These are phyloP conservation scores for Clonostachys rhizophaga DNA, from an alignment of 2,329 filamentous ascomycete genomes.

Conservation along the genomic window DNA sequence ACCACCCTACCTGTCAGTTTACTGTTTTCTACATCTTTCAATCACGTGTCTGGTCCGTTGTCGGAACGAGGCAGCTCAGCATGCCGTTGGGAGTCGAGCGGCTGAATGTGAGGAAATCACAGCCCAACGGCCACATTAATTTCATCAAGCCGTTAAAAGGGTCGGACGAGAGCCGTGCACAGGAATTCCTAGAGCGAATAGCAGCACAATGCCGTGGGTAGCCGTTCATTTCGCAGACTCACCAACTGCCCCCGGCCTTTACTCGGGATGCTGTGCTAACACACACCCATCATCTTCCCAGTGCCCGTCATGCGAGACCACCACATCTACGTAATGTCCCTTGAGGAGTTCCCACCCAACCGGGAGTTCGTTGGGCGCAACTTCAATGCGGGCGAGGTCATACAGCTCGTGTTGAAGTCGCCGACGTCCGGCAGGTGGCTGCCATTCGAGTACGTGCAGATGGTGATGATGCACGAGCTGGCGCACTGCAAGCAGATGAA, in stretches of 20 bases:
- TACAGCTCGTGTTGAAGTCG: slow-evolving; percentile 77
- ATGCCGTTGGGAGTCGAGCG: slow-evolving; percentile 80
- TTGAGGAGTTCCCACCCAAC: slow-evolving; percentile 82
- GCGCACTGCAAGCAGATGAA: slow-evolving; percentile 93
- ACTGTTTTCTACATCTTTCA: too few relatives aligned
- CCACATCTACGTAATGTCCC: slow-evolving; percentile 58
- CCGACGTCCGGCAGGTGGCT: slow-evolving; percentile 64
- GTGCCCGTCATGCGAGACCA: slow-evolving; percentile 67
- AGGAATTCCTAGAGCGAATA: slow-evolving; percentile 70
- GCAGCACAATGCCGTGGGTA: slow-evolving; percentile 70
- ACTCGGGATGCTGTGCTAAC: not conserved
- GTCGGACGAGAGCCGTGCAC: slow-evolving; percentile 54
- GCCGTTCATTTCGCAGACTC: not conserved
- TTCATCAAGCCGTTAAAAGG: slow-evolving; percentile 80
- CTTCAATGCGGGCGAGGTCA: slow-evolving; percentile 84
- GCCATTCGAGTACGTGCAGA: slow-evolving; percentile 78
- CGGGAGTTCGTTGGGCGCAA: slow-evolving; percentile 82
- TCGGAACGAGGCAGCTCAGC: not conserved
- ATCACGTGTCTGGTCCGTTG: too few relatives aligned
- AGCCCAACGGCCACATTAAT: slow-evolving; percentile 73
- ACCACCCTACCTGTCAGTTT: too few relatives aligned
- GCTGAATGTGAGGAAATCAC: slow-evolving; percentile 68
- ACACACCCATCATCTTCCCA: slow-evolving; percentile 11
- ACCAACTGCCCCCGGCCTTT: not conserved
- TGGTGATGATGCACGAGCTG: slow-evolving; percentile 94